Percentiles rank a stretch among this genome's conserved stretches.
Conservation (phyloP, 2,329 filamentous ascomycete genomes). For the Dryadomyces quercus-mongolicae region DNA sequence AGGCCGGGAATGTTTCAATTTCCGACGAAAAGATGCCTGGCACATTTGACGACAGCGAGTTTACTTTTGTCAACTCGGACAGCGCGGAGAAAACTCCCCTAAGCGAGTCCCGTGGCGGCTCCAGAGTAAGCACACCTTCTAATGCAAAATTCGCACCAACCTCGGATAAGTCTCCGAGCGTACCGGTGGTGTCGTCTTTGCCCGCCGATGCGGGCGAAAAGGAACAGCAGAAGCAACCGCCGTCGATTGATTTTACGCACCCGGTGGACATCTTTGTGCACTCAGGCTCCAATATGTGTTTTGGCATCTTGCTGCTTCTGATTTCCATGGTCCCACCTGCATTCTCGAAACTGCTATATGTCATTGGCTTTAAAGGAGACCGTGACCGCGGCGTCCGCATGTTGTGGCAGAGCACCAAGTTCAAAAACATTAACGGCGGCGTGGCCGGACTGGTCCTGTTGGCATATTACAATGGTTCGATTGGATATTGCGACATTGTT, state of each 20-base stretch:
- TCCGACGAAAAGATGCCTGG: slow-evolving; percentile 24
- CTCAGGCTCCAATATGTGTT: slow-evolving; percentile 80
- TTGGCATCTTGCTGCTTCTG: slow-evolving; percentile 71
- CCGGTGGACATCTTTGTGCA: slow-evolving; percentile 81
- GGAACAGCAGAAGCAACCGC: slow-evolving; percentile 15
- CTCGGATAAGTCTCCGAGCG: not conserved
- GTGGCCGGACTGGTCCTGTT: slow-evolving; percentile 73
- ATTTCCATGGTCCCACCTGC: slow-evolving; percentile 90
- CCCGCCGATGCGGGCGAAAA: too few species aligned
- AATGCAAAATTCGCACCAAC: not conserved
- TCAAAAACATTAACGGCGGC: slow-evolving; percentile 83
- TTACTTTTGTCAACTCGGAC: slow-evolving; percentile 16
- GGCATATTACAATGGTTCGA: slow-evolving; percentile 77
- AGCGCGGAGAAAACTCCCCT: too few species aligned
- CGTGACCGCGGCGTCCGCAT: slow-evolving; percentile 69
- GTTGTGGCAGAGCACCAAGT: slow-evolving; percentile 82
- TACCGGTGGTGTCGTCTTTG: too few species aligned
- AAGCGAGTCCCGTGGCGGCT: slow-evolving; percentile 15
- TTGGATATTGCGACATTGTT: slow-evolving; percentile 81
- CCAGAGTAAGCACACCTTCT: slow-evolving; percentile 8
- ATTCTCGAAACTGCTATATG: slow-evolving; percentile 73
- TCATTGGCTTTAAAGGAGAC: slow-evolving; percentile 87
- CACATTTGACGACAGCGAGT: slow-evolving; percentile 23
- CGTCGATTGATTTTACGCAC: slow-evolving; percentile 54
- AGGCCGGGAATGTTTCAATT: not conserved